phyloP scores from a whole-genome alignment of 2,329 filamentous ascomycete genomes.

The Venturia asperata region DNA sequence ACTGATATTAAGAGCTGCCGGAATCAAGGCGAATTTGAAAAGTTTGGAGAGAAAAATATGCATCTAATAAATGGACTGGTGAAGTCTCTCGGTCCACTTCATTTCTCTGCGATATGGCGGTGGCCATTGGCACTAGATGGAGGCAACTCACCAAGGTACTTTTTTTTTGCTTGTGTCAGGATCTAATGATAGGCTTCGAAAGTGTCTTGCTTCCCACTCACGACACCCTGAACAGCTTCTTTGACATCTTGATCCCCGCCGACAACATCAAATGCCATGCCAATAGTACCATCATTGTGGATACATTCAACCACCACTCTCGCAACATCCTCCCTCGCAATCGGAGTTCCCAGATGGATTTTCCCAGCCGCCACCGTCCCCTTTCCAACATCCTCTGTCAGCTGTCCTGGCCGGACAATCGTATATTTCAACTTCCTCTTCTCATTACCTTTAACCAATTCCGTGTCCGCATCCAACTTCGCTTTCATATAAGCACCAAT shows the following conservation, averaged over 20 bases:
- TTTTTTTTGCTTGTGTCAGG: not conserved
- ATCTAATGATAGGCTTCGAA: constrained; percentile 28
- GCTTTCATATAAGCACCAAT: constrained; percentile 38
- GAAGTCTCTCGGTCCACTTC: too few species aligned
- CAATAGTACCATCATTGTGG: constrained; percentile 39
- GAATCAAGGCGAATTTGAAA: too few species aligned
- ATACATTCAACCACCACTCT: constrained; percentile 50
- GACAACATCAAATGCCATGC: constrained; percentile 39
- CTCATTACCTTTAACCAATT: constrained; percentile 35
- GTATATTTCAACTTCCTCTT: constrained; percentile 39
- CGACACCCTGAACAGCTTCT: constrained; percentile 37
- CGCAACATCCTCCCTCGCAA: constrained; percentile 55
- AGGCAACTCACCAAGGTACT: not conserved
- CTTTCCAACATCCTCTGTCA: constrained; percentile 41
- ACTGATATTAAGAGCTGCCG: too few species aligned
- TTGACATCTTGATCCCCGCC: constrained; percentile 35
- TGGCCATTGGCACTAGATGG: too few species aligned
- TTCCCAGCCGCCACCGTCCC: constrained; percentile 39
- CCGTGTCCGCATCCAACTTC: constrained; percentile 38
- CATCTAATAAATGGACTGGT: too few species aligned
- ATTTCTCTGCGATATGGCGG: too few species aligned
- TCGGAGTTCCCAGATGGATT: constrained; percentile 32
- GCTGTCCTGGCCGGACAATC: constrained; percentile 38
- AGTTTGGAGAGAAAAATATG: too few species aligned
- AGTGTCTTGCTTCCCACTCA: constrained; percentile 30